Base-by-base conservation (phyloP, 768 basidiomycete species). In the Neoboletus magnificus region DNA sequence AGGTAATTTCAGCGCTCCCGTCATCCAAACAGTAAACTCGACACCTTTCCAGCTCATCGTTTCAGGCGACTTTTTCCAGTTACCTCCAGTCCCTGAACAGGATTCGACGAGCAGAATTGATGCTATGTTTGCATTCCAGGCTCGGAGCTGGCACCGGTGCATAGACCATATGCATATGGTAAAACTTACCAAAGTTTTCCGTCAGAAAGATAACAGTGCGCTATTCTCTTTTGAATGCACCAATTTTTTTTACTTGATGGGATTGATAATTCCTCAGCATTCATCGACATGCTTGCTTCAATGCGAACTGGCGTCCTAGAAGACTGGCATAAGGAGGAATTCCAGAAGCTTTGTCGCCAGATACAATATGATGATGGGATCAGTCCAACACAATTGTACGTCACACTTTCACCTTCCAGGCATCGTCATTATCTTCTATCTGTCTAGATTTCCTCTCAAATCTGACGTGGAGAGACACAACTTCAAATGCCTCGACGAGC, bases 251-350 rank as follows among this genome's bases (percentile, higher is more conserved):
- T 16, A 39, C 37, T 20, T n/a, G 18, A 39, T 37, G 36, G n/a
- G 29, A 40, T 27, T 43, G 23, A 60, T 20, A 15, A 16, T 16
- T 40, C 33, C 30, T 9, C 64, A 93, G 93, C 80, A 44, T 98
- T 99, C 65, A 82, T 99, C 43, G 80, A 93, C 64, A 98, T 98
- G 92, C 77, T 98, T 46, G 98, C 98, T 66, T 94, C 97, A 64
- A 98, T 98, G 94, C 84, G 97, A 25, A 95, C 91, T 58, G 97
- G 96, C 1, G 71, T 65, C 15, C 73, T 98, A n/a, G 77, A 81
- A 2, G 56, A 67, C 0, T 75, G 77, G 45, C 93, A 93, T 1
- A 85, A 89, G 57, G 57, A 68, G 18, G 83, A 81, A 57, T 97
- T 98, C 76, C 79, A 69, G 57, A 74, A 74, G 9, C 77, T 98